Evolutionary conservation across 2,329 filamentous ascomycete species (phyloP).

Genomic region (Stemphylium lycopersici): DNA sequence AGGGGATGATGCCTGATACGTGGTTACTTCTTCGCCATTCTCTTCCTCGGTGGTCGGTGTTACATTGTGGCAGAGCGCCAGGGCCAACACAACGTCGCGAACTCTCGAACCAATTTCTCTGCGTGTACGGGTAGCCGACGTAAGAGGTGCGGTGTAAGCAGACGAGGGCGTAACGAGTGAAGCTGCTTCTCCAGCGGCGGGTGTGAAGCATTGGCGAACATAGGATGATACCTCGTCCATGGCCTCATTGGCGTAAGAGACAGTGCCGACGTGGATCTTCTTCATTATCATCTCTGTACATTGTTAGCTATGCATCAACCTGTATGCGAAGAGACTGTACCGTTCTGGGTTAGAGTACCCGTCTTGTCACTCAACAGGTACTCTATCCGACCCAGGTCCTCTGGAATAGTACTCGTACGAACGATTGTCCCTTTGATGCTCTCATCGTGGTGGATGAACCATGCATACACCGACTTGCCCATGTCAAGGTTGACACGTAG

Average conservation of each 20-base stretch:
- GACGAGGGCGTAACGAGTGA: slow-evolving; percentile 77
- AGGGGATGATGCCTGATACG: slow-evolving; percentile 95
- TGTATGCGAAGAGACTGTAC: slow-evolving; percentile 42
- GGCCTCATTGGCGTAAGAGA: slow-evolving; percentile 96
- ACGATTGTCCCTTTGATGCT: slow-evolving; percentile 93
- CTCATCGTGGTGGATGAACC: slow-evolving; percentile 89
- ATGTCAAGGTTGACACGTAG: slow-evolving; percentile 95
- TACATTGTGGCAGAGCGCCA: slow-evolving; percentile 96
- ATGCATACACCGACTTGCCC: slow-evolving; percentile 95
- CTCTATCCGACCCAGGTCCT: slow-evolving; percentile 93
- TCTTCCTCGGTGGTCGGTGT: slow-evolving; percentile 89
- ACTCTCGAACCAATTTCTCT: slow-evolving; percentile 94
- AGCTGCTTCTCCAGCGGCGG: slow-evolving; percentile 38
- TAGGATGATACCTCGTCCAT: slow-evolving; percentile 96
- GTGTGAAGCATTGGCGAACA: slow-evolving; percentile 80
- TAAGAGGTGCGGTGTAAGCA: slow-evolving; percentile 64
- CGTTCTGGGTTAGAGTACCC: slow-evolving; percentile 94
- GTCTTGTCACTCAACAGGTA: slow-evolving; percentile 98
- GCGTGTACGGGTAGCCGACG: slow-evolving; percentile 77
- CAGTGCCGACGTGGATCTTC: slow-evolving; percentile 97
- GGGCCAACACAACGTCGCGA: slow-evolving; percentile 86
- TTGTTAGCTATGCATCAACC: slow-evolving; percentile 26
- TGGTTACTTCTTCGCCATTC: slow-evolving; percentile 75
- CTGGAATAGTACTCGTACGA: slow-evolving; percentile 94
- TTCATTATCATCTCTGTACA: slow-evolving; percentile 89